These are phyloP conservation scores for Jatropha podagrica DNA, from an alignment of 441 rosid genomes.

Conservation along the genomic window DNA sequence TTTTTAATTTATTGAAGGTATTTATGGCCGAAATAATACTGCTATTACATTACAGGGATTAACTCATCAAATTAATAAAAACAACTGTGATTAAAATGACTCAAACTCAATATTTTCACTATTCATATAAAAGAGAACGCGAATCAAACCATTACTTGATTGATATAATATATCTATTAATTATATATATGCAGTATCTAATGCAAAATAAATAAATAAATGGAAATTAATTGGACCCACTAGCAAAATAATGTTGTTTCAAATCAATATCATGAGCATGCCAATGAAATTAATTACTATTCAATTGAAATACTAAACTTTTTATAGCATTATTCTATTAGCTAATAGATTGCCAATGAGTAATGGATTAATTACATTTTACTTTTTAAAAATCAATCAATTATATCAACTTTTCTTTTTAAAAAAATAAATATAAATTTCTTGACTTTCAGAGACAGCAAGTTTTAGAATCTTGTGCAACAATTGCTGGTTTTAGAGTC, in stretches of 20 bases:
- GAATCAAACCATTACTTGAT: too few relatives aligned
- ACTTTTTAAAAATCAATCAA: constrained; percentile 14
- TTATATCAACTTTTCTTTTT: not conserved
- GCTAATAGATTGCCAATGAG: not conserved
- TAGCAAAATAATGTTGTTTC: not conserved
- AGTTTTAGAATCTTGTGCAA: constrained; percentile 28
- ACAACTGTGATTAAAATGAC: too few relatives aligned
- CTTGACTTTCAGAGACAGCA: constrained; percentile 36
- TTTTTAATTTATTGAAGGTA: too few relatives aligned
- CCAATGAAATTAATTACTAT: not conserved
- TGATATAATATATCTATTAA: too few relatives aligned
- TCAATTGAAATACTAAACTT: not conserved
- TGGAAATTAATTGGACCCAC: not conserved
- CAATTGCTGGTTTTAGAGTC: constrained; percentile 18
- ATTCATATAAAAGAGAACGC: too few relatives aligned
- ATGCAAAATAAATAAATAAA: too few relatives aligned
- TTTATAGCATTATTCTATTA: not conserved
- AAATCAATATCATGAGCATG: not conserved
- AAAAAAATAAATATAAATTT: not conserved
- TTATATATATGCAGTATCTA: too few relatives aligned
- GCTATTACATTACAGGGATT: too few relatives aligned
- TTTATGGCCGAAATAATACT: too few relatives aligned
- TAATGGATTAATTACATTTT: constrained; percentile 7
- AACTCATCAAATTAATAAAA: too few relatives aligned
- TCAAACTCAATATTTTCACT: too few relatives aligned